These are phyloP conservation scores for Debaryomyces psychrophilus DNA, from an alignment of 1,139 yeast species.

Conservation along the genomic window DNA sequence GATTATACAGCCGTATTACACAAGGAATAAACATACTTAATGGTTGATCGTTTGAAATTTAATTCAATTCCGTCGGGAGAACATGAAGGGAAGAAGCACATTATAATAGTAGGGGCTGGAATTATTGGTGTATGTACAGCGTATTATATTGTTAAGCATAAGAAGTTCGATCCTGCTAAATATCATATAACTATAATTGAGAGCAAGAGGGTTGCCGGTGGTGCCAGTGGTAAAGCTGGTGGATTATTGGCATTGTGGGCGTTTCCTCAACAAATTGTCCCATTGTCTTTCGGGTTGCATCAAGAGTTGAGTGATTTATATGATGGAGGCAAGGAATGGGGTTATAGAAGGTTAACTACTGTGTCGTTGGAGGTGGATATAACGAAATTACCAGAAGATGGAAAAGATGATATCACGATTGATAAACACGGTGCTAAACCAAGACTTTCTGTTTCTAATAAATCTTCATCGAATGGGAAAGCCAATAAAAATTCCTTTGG, in stretches of 20 bases:
- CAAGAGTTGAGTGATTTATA: conserved; percentile 77
- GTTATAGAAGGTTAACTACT: conserved; percentile 85
- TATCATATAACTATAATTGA: conserved; percentile 88
- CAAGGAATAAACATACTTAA: background rate
- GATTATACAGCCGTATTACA: background rate
- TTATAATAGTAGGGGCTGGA: conserved; percentile 88
- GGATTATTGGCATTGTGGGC: conserved; percentile 96
- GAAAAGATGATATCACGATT: conserved; percentile 20
- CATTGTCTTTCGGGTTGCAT: conserved; percentile 83
- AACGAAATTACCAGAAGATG: conserved; percentile 33
- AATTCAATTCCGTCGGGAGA: conserved; percentile 52
- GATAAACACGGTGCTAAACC: conserved; percentile 23
- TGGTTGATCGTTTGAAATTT: conserved; percentile 43
- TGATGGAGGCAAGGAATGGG: conserved; percentile 88
- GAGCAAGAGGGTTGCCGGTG: conserved; percentile 92
- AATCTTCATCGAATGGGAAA: conserved; percentile 25
- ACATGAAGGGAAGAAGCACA: conserved; percentile 66
- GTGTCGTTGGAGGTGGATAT: conserved; percentile 87
- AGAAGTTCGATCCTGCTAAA: conserved; percentile 68
- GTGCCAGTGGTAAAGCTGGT: conserved; percentile 98
- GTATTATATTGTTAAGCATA: conserved; percentile 82
- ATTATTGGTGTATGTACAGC: conserved; percentile 96
- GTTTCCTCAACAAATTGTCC: conserved; percentile 92
- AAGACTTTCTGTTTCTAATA: conserved; percentile 16
- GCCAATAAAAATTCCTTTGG: conserved; percentile 42